phyloP scores from a whole-genome alignment of 2,329 filamentous ascomycete species.

The Arthrobotrys conoides region DNA sequence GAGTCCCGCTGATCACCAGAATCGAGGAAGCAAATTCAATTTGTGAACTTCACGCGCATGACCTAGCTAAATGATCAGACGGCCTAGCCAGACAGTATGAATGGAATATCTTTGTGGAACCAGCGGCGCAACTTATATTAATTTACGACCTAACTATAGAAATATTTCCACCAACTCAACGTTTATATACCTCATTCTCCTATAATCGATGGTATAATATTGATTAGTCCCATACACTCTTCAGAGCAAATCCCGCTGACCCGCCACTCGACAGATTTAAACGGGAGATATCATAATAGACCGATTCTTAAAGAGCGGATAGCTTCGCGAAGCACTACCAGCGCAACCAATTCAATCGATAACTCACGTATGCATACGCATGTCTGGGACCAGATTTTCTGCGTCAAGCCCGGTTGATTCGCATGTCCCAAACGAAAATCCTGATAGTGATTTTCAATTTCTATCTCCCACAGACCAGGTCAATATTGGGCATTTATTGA shows the following conservation, averaged over 20 bases:
- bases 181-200: conserved; percentile 10
- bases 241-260: background rate
- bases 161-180: background rate
- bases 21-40: background rate
- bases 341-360: background rate
- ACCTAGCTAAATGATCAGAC: background rate
- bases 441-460: background rate
- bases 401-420: background rate
- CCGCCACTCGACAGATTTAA: background rate
- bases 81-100: background rate
- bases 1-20: conserved; percentile 16
- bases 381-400: background rate
- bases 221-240: background rate
- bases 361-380: background rate
- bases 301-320: background rate
- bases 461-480: background rate
- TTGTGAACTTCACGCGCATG: background rate
- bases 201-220: background rate
- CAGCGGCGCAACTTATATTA: background rate
- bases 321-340: background rate
- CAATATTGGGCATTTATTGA: background rate
- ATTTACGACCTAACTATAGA: background rate
- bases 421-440: background rate
- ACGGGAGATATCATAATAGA: background rate
- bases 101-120: background rate